These are phyloP conservation scores for Phellopilus nigrolimitatus DNA, from an alignment of 1,284 basidiomycete species.

Conservation along the genomic window DNA sequence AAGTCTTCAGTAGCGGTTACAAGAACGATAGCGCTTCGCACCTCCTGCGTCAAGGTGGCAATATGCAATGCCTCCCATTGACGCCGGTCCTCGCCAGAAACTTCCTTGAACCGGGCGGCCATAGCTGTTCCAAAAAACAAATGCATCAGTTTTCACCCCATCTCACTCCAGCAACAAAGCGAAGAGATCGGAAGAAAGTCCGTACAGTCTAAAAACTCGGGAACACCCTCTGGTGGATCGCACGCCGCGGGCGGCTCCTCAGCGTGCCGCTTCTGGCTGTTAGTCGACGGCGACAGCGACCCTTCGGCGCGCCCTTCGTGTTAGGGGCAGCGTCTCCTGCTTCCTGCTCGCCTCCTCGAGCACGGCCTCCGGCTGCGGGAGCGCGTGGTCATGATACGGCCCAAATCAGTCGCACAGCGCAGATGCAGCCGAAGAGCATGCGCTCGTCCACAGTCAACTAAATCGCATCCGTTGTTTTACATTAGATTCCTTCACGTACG, in stretches of 20 bases:
- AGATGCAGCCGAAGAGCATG: constrained; percentile 50
- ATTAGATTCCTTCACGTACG: constrained; percentile 10
- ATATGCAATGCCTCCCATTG: constrained; percentile 59
- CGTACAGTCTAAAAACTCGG: no score
- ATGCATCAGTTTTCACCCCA: background rate
- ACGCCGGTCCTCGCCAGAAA: constrained; percentile 35
- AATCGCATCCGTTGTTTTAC: background rate
- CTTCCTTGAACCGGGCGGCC: constrained; percentile 45
- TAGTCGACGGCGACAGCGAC: constrained; percentile 28
- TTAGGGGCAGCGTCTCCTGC: constrained; percentile 58
- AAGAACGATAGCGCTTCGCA: constrained; percentile 27
- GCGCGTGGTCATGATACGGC: constrained; percentile 65
- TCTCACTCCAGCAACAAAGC: background rate
- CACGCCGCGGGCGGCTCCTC: constrained; percentile 59
- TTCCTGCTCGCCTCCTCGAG: constrained; percentile 68
- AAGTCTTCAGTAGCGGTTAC: no score
- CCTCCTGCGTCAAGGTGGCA: constrained; percentile 71
- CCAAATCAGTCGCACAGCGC: constrained; percentile 68
- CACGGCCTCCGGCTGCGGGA: constrained; percentile 62
- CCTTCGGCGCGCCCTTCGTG: constrained; percentile 43
- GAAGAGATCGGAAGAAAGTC: background rate
- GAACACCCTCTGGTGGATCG: constrained; percentile 63
- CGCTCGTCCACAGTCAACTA: constrained; percentile 64
- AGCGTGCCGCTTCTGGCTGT: constrained; percentile 51
- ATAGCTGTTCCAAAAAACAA: constrained; percentile 43